phyloP scores from a whole-genome alignment of 2,329 filamentous ascomycete species.

The Colletotrichum graminicola region DNA sequence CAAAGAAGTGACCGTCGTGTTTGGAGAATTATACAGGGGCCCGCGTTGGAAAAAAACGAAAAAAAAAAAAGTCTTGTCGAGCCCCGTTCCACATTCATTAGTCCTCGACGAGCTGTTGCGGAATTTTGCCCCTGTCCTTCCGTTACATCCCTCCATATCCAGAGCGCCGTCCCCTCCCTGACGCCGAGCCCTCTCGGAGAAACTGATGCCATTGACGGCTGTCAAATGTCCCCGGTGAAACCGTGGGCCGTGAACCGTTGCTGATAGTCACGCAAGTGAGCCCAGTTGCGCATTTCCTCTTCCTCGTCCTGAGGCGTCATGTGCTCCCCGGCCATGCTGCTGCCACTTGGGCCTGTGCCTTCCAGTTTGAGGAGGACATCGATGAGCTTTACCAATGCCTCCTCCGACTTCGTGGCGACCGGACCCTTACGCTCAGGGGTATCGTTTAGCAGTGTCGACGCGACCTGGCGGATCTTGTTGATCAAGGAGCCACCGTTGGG shows the following conservation, averaged over 20 bases:
- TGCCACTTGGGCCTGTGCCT: constrained; percentile 61
- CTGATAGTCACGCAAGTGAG: constrained; percentile 83
- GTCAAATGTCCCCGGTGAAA: constrained; percentile 51
- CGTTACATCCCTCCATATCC: background rate
- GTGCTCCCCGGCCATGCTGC: constrained; percentile 45
- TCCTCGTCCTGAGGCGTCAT: constrained; percentile 75
- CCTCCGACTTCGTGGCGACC: constrained; percentile 71
- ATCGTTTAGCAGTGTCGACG: constrained; percentile 79
- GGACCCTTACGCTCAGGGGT: constrained; percentile 64
- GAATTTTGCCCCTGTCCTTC: background rate
- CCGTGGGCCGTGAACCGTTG: constrained; percentile 76
- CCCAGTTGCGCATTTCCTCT: constrained; percentile 81
- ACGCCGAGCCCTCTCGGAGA: background rate
- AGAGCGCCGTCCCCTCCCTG: no score
- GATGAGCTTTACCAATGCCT: constrained; percentile 78
- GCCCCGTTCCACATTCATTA: background rate
- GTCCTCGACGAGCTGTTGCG: background rate
- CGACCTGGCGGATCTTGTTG: constrained; percentile 87
- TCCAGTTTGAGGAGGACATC: constrained; percentile 82
- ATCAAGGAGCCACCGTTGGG: constrained; percentile 75
- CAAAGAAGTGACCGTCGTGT: background rate
- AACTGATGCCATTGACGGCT: background rate
- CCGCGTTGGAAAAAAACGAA: background rate
- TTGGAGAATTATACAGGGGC: no score
- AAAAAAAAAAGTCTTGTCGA: no score